Conservation (phyloP, 805 yeast genomes). For the Sporopachydermia quercuum region DNA sequence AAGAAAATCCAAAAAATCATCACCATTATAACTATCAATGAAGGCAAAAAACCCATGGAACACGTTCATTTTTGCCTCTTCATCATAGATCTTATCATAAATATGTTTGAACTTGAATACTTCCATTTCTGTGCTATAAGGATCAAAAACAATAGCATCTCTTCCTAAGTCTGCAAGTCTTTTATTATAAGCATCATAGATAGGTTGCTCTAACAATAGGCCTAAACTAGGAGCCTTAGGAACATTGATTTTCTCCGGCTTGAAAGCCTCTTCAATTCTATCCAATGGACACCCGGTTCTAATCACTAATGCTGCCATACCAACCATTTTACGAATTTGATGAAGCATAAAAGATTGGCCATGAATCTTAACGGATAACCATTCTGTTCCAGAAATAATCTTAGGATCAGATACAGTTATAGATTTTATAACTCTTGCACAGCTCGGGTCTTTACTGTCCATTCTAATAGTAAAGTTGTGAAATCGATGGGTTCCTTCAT, state of each 20-base stretch:
- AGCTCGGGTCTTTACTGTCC: conserved; percentile 68
- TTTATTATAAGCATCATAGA: conserved; percentile 71
- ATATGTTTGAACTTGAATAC: conserved; percentile 77
- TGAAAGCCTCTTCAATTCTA: conserved; percentile 67
- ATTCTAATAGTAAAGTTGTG: conserved; percentile 82
- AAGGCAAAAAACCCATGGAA: conserved; percentile 86
- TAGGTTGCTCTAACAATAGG: conserved; percentile 77
- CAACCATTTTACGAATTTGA: conserved; percentile 95
- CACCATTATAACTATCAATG: conserved; percentile 68
- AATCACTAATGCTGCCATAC: conserved; percentile 78
- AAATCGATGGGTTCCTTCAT: conserved; percentile 84
- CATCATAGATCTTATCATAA: conserved; percentile 83
- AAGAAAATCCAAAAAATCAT: conserved; percentile 43
- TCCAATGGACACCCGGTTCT: conserved; percentile 74
- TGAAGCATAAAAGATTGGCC: conserved; percentile 98
- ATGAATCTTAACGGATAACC: conserved; percentile 92
- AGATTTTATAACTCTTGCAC: conserved; percentile 68
- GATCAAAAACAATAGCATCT: conserved; percentile 53
- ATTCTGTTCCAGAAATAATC: conserved; percentile 84
- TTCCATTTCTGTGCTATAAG: conserved; percentile 57
- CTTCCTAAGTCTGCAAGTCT: conserved; percentile 64
- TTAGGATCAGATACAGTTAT: conserved; percentile 77
- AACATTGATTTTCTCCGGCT: conserved; percentile 60
- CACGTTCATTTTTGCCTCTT: conserved; percentile 76
- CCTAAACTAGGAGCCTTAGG: conserved; percentile 98